phyloP scores from a whole-genome alignment of 176 grass and related monocot genomes.

The Leersia perrieri region DNA sequence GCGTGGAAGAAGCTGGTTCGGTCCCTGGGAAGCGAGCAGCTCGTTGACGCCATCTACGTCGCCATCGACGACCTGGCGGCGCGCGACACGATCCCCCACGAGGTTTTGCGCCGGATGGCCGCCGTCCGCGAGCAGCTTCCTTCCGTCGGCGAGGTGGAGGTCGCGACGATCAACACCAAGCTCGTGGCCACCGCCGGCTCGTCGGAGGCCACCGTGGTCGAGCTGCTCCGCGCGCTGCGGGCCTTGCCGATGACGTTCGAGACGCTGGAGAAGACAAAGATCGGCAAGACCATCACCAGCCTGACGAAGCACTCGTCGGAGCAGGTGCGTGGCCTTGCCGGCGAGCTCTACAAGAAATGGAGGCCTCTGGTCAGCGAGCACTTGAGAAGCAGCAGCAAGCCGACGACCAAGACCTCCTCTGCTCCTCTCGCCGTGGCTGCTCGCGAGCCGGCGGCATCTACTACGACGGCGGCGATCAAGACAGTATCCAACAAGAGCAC shows the following conservation, averaged over 20 bases:
- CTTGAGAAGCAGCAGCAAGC: background rate
- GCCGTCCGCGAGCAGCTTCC: too few species aligned
- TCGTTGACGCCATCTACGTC: background rate
- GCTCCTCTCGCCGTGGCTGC: too few species aligned
- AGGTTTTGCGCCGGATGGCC: background rate
- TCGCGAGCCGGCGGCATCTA: too few species aligned
- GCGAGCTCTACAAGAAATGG: background rate
- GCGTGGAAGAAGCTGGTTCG: background rate
- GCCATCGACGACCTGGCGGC: background rate
- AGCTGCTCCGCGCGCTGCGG: slow-evolving; percentile 25
- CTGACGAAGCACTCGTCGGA: slow-evolving; percentile 2
- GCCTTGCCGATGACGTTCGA: slow-evolving; percentile 16
- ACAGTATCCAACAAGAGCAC: too few species aligned
- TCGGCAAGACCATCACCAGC: background rate
- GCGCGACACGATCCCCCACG: background rate
- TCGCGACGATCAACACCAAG: background rate
- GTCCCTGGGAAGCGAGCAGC: background rate
- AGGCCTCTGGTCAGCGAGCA: slow-evolving; percentile 4
- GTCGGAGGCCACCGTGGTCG: background rate
- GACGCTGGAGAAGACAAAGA: slow-evolving; percentile 16
- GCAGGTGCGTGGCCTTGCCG: background rate
- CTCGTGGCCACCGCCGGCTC: background rate
- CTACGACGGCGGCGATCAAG: background rate
- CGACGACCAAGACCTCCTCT: background rate
- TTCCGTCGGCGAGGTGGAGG: background rate